These are phyloP conservation scores for Suillus placidus DNA, from an alignment of 768 basidiomycete species.

Conservation along the genomic window DNA sequence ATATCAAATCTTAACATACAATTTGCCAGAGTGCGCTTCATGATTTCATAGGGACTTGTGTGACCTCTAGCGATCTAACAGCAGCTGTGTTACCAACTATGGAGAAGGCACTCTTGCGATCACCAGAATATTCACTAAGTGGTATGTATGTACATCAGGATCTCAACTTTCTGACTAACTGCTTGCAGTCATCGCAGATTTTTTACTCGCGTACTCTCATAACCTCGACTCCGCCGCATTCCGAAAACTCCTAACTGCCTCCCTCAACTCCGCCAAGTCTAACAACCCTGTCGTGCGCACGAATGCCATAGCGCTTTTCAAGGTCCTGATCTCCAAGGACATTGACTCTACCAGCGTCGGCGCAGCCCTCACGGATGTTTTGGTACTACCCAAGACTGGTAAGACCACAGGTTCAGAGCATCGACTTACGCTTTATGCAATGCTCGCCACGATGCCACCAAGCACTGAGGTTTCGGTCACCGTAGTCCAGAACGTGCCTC, in stretches of 20 bases:
- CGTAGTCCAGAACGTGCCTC: constrained; percentile 41
- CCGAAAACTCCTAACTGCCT: constrained; percentile 57
- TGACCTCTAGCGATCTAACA: constrained; percentile 54
- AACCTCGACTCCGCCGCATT: constrained; percentile 51
- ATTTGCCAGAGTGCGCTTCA: constrained; percentile 49
- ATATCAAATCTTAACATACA: constrained; percentile 17
- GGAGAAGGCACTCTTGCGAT: constrained; percentile 80
- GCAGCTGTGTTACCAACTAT: constrained; percentile 65
- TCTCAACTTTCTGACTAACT: constrained; percentile 4
- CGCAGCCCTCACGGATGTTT: constrained; percentile 61
- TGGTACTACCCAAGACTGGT: constrained; percentile 75
- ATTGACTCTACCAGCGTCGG: constrained; percentile 42
- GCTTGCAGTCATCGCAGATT: constrained; percentile 53
- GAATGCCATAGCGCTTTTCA: constrained; percentile 62
- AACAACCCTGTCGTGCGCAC: constrained; percentile 62
- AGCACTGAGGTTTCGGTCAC: constrained; percentile 51
- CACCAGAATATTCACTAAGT: constrained; percentile 75
- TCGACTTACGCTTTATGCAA: constrained; percentile 75
- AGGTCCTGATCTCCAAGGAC: constrained; percentile 40
- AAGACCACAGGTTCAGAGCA: constrained; percentile 91
- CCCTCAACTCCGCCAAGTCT: constrained; percentile 74
- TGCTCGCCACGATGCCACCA: constrained; percentile 61
- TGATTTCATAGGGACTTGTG: constrained; percentile 60
- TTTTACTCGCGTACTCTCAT: constrained; percentile 57
- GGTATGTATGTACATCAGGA: constrained; percentile 42